Conservation (phyloP, 257 asterid species). For the Hygrophila difformis region DNA sequence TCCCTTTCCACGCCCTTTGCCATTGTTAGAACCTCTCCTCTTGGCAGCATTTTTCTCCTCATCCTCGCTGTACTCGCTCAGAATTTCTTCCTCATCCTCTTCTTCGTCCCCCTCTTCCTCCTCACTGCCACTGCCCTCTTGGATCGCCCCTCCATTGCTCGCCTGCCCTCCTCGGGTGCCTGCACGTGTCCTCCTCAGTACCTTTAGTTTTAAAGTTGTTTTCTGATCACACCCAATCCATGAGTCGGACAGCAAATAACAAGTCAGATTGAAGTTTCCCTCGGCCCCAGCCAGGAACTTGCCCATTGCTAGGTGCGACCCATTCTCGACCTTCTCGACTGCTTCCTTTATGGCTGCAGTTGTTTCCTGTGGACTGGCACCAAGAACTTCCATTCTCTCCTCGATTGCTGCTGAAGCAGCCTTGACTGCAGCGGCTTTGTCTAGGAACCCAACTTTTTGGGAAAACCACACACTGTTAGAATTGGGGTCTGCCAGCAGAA, state of each 20-base stretch:
- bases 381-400: slow-evolving; percentile 57
- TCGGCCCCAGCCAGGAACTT: slow-evolving; percentile 60
- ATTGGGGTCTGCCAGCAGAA: slow-evolving; percentile 67
- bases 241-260: slow-evolving; percentile 66
- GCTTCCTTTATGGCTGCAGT: slow-evolving; percentile 61
- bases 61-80: slow-evolving; percentile 85
- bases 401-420: slow-evolving; percentile 58
- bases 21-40: slow-evolving; percentile 22
- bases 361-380: slow-evolving; percentile 44
- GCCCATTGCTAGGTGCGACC: slow-evolving; percentile 62
- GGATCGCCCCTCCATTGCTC: slow-evolving; percentile 25
- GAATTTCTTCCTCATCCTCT: slow-evolving; percentile 54
- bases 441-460: slow-evolving; percentile 55
- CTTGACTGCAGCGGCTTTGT: slow-evolving; percentile 52
- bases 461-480: slow-evolving; percentile 73
- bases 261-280: slow-evolving; percentile 63
- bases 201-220: slow-evolving; percentile 42
- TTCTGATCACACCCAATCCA: slow-evolving; percentile 78
- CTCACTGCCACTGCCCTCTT: slow-evolving; percentile 41
- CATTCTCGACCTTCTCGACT: slow-evolving; percentile 52
- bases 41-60: slow-evolving; percentile 26
- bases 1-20: slow-evolving; percentile 24
- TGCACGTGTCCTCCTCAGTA: slow-evolving; percentile 54
- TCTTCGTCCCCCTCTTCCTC: slow-evolving; percentile 65
- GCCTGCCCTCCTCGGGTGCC: slow-evolving; percentile 38